Base-by-base conservation (phyloP, 768 basidiomycete genomes). In the Suillus lakei region DNA sequence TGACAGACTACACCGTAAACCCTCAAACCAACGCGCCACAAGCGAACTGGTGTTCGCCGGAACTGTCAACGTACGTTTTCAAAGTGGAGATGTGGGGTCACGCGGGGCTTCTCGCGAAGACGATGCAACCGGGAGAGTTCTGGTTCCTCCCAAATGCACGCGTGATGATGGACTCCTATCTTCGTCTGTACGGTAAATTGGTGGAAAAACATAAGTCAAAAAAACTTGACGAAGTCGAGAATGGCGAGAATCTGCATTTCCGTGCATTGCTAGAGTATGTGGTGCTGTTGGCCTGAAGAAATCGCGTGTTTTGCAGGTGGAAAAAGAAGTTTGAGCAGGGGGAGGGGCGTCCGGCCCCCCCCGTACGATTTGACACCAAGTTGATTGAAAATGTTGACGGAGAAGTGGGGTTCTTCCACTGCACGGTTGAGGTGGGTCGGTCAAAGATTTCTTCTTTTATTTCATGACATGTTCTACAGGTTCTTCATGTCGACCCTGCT, bases 1-100 rank as follows among this genome's bases (percentile, higher is more conserved):
- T 89, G 60, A 91, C 90, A 1, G 90, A 91, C 68, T 91, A 89
- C 70, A 88, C 89, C 7, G 68, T 66, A 48, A 86, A 85, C 62
- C 56, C 75, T 5, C 65, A 68, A 8, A 69, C 81, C 50, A 63
- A 63, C 4, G 70, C 77, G 18, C 67, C 80, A n/a, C 76, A 80
- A 61, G 77, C 79, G 7, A 61, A 74, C 51, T 87, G 84, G 84
- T 88, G 85, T 71, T 79, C 84, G 13, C 71, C 77, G 6, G 77
- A 75, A 30, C 74, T 91, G 39, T 76, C 75, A 4, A 77, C 82
- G 16, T 73, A 70, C 30, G 80, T 87, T 21, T 70, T 91, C n/a
- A 83, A 79, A 56, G 80, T 90, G 36, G 84, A 85, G 67, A 84
- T 87, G 77, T 91, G 88, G 87, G 86, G 87, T 67, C 70, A 50